Percentiles rank a stretch among this genome's conserved stretches.
These are phyloP conservation scores for Cornus suecica DNA, from an alignment of 148 eudicot species.

Conservation along the genomic window DNA sequence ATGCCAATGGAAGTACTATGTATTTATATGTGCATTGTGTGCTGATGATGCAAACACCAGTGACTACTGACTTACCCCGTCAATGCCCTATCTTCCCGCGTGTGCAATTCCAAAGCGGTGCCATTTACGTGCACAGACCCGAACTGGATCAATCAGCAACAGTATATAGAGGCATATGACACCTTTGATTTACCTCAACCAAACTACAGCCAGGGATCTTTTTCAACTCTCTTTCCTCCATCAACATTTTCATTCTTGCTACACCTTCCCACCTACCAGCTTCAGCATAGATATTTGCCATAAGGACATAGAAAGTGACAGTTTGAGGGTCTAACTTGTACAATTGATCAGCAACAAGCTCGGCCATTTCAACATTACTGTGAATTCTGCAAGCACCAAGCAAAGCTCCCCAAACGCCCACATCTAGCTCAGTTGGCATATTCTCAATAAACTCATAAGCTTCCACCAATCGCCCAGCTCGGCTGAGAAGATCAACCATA, in stretches of 20 bases:
- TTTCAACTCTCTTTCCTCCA: constrained; percentile 20
- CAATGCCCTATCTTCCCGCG: too few relatives aligned
- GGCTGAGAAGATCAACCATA: constrained; percentile 39
- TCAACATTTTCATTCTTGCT: constrained; percentile 14
- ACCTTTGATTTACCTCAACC: constrained; percentile 21
- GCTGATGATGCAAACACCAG: too few relatives aligned
- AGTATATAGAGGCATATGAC: too few relatives aligned
- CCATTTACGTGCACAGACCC: too few relatives aligned
- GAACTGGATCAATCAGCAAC: too few relatives aligned
- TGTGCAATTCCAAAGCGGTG: too few relatives aligned
- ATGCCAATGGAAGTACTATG: too few relatives aligned
- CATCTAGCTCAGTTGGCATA: constrained; percentile 35
- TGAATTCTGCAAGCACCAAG: constrained; percentile 28
- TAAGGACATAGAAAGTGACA: constrained; percentile 12
- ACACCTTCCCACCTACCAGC: constrained; percentile 34
- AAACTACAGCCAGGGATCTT: constrained; percentile 21
- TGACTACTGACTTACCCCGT: too few relatives aligned
- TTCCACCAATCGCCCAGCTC: constrained; percentile 36
- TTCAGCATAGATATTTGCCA: constrained; percentile 28
- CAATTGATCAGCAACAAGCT: constrained; percentile 6
- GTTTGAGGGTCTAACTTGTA: constrained; percentile 8
- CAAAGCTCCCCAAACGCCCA: constrained; percentile 39
- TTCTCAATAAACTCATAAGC: constrained; percentile 34
- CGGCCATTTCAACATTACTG: constrained; percentile 23
- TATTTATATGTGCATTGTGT: too few relatives aligned